A percentile compares a stretch with the other conserved stretches of the same genome.
These are phyloP conservation scores for Sinapis alba DNA, from an alignment of 441 rosid species.

Conservation along the genomic window DNA sequence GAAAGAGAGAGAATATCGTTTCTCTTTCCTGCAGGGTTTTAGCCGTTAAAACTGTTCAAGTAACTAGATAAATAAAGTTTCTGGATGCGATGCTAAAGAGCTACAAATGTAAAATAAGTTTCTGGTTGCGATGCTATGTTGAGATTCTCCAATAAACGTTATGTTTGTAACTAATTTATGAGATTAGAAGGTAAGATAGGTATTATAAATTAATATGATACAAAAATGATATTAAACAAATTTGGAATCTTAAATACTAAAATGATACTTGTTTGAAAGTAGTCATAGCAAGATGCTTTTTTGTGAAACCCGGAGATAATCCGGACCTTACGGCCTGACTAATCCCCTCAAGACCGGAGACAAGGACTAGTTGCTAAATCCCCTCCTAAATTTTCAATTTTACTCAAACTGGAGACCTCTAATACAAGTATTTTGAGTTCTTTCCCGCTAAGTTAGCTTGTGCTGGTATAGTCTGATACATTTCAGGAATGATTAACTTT, in stretches of 20 bases:
- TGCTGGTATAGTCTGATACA: no score
- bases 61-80: background rate
- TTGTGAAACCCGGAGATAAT: no score
- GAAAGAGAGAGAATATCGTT: background rate
- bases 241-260: conserved; percentile 13
- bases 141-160: background rate
- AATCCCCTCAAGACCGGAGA: no score
- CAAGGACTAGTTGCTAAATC: no score
- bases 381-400: no score
- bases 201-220: background rate
- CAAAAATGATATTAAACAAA: background rate
- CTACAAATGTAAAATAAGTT: no score
- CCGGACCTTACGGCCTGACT: no score
- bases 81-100: conserved; percentile 34
- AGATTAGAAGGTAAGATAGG: background rate
- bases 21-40: background rate
- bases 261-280: background rate
- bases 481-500: background rate
- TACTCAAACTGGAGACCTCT: no score
- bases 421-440: no score
- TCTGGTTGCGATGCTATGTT: background rate
- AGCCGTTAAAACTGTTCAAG: background rate
- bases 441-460: no score
- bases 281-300: no score
- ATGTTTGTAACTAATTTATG: background rate